Evolutionary conservation across 495 filamentous ascomycete genomes (phyloP), one percentile per base, ranked within the genome.

Genomic region (Staphylotrichum tortipilum): DNA sequence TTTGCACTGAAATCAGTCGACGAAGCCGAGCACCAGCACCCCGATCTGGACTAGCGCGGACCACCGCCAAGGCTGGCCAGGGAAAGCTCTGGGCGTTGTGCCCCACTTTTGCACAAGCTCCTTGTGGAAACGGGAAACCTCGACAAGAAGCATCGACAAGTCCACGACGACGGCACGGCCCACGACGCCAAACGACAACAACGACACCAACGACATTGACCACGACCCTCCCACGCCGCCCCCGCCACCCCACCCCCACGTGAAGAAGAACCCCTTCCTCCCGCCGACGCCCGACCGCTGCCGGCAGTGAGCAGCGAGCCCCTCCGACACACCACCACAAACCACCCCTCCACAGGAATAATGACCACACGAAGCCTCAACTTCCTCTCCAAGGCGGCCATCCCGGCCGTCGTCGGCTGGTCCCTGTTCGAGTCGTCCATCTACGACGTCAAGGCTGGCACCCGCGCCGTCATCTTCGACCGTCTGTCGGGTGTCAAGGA

Each of bases 391-490:
- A 78, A 78, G 55, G 77, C 74, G 47, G 89, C 83, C 36, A 63
- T 94, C 31, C 92, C 92, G 12, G 71, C 77, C 36, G 77, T 83
- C 42, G 58, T 86, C 50, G 86, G 73, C 58, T 67, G 75, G 45
- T 66, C 76, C 37, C 53, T 91, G 38, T 63, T 78, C 52, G 79
- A 88, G 60, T 76, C 83, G 54, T 86, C 88, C 52, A 78, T 99
- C 54, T 99, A 97, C 81, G 92, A 99, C 67, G 92, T 97, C 68
- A 87, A 86, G 67, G 92, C 91, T 59, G 92, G 92, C 52, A 82
- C 83, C 35, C 80, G 92, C 47, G 92, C 91, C 15, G 92, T 99
- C 64, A 99, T 99, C 74, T 99, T 99, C 82, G 94, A 99, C 73
- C 74, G 92, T 23, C 53, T 95, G 54, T 81, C 85, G 19, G 92